These are phyloP conservation scores for Gyromitra esculenta DNA, from an alignment of 2,329 filamentous ascomycete genomes.

Conservation along the genomic window DNA sequence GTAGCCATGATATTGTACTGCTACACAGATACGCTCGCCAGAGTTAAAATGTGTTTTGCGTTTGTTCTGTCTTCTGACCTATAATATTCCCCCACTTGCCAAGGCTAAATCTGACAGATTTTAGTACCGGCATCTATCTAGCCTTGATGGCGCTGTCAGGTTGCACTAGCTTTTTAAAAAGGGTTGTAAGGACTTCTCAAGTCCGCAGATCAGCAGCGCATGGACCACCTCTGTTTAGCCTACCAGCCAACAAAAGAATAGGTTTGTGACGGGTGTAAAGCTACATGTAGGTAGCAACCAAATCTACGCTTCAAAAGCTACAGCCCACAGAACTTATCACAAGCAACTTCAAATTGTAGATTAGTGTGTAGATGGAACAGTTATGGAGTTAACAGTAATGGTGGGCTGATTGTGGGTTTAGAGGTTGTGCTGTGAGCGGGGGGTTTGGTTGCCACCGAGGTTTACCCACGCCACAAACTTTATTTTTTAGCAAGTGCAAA, in stretches of 20 bases:
- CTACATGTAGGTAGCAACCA: too few species aligned
- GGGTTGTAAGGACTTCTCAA: conserved; percentile 23
- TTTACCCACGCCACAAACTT: too few species aligned
- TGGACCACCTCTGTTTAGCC: conserved; percentile 26
- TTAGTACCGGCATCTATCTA: conserved; percentile 6
- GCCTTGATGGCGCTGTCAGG: conserved; percentile 13
- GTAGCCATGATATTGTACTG: background rate
- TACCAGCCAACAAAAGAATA: background rate
- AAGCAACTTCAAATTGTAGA: too few species aligned
- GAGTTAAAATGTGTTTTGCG: background rate
- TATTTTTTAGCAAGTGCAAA: too few species aligned
- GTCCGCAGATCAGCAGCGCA: conserved; percentile 19
- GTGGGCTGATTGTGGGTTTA: too few species aligned
- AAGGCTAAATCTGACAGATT: background rate
- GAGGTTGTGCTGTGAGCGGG: too few species aligned
- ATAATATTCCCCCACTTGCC: background rate
- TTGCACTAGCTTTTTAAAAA: conserved; percentile 2
- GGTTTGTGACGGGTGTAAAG: too few species aligned
- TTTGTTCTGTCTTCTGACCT: background rate
- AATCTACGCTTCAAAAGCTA: too few species aligned
- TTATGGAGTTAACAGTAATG: too few species aligned
- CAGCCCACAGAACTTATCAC: too few species aligned
- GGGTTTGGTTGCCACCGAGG: too few species aligned
- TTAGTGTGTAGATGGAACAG: too few species aligned
- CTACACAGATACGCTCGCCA: background rate